Conservation (phyloP, 2,329 filamentous ascomycete genomes). For the Neurospora sp. region DNA sequence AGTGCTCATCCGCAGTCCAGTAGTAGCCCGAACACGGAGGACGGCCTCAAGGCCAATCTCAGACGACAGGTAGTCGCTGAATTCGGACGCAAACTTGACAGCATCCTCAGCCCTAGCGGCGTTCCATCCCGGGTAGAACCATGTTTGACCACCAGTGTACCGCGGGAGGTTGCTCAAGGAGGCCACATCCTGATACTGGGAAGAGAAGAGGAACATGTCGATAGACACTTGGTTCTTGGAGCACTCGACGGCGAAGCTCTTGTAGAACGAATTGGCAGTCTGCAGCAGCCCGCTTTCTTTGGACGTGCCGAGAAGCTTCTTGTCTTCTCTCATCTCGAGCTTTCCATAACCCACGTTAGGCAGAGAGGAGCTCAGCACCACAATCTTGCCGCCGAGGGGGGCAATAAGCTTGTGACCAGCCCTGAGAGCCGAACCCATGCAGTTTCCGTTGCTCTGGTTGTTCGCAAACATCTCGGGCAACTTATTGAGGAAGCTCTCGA, state of each 20-base stretch:
- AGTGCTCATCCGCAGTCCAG: slow-evolving; percentile 88
- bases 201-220: slow-evolving; percentile 95
- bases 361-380: slow-evolving; percentile 79
- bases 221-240: slow-evolving; percentile 98
- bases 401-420: slow-evolving; percentile 95
- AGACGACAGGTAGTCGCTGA: slow-evolving; percentile 91
- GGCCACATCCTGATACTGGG: slow-evolving; percentile 94
- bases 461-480: slow-evolving; percentile 95
- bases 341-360: slow-evolving; percentile 86
- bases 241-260: slow-evolving; percentile 97
- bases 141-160: slow-evolving; percentile 95
- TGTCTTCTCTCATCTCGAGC: slow-evolving; percentile 89
- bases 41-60: slow-evolving; percentile 96
- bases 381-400: slow-evolving; percentile 87
- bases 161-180: slow-evolving; percentile 90
- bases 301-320: slow-evolving; percentile 86
- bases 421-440: slow-evolving; percentile 86
- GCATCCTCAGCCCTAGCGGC: slow-evolving; percentile 88
- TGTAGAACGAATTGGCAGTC: slow-evolving; percentile 94
- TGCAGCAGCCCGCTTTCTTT: slow-evolving; percentile 85
- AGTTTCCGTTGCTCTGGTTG: slow-evolving; percentile 81
- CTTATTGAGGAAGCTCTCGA: slow-evolving; percentile 84
- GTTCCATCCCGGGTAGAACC: slow-evolving; percentile 98
- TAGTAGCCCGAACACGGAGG: slow-evolving; percentile 87
- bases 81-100: slow-evolving; percentile 94